These are phyloP conservation scores for Schoenoplectus triqueter DNA, from an alignment of 202 grass and related monocot genomes.

Conservation along the genomic window DNA sequence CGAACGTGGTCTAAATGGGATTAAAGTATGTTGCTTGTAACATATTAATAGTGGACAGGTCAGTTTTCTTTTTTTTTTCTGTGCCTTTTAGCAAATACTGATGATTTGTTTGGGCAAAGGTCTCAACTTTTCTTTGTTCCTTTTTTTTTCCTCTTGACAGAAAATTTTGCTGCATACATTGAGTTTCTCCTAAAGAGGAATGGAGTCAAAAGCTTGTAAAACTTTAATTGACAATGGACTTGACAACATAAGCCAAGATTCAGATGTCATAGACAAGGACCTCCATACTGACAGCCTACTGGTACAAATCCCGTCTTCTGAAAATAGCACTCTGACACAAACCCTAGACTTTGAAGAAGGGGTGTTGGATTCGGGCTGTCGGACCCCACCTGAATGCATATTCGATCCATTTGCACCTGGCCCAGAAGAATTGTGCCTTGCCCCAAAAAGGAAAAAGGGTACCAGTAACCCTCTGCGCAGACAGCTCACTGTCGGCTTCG, in stretches of 20 bases:
- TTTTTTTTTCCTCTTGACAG: not conserved
- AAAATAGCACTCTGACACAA: conserved; percentile 29
- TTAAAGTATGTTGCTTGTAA: not conserved
- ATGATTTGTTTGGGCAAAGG: not conserved
- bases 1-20: not conserved
- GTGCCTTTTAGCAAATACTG: not conserved
- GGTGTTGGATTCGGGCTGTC: conserved; percentile 37
- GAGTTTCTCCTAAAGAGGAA: not conserved
- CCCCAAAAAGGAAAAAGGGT: conserved; percentile 71
- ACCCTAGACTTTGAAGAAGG: conserved; percentile 38
- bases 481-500: conserved; percentile 70
- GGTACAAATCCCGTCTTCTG: conserved; percentile 9
- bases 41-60: conserved; percentile 5
- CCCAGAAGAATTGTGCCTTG: conserved; percentile 54
- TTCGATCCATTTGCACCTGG: conserved; percentile 93
- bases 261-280: not conserved
- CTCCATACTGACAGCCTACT: not conserved
- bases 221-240: not conserved
- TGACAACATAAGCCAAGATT: not conserved
- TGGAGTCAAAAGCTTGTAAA: conserved; percentile 26
- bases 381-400: conserved; percentile 71
- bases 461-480: conserved; percentile 41
- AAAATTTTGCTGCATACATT: not conserved
- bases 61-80: not conserved
- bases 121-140: conserved; percentile 9